These are phyloP conservation scores for Solanum hybrid DNA, from an alignment of 305 asterid species.

Conservation along the genomic window DNA sequence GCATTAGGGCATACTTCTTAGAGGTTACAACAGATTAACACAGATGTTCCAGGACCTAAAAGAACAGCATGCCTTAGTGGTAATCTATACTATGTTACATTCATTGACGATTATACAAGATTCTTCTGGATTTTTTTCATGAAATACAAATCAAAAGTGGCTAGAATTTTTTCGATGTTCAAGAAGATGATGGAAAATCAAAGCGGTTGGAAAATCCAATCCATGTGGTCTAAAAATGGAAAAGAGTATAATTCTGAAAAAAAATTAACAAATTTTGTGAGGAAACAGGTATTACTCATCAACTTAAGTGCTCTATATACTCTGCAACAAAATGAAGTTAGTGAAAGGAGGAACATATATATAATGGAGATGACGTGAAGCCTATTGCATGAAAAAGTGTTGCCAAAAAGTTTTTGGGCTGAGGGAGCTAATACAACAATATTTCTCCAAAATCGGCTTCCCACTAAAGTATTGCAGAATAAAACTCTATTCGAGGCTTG, in stretches of 20 bases:
- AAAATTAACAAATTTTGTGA: not conserved
- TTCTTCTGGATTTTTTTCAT: not conserved
- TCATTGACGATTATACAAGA: not conserved
- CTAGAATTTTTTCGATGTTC: not conserved
- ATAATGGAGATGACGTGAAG: not conserved
- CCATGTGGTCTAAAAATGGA: not conserved
- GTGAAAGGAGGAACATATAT: not conserved
- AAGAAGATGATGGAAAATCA: not conserved
- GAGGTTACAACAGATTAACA: not conserved
- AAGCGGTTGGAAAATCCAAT: not conserved
- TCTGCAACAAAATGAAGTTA: not conserved
- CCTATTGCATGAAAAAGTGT: not conserved
- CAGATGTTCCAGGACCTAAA: not conserved
- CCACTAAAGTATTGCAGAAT: too few species aligned
- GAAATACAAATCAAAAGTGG: slow-evolving; percentile 4
- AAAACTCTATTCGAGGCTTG: too few species aligned
- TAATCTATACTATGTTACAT: not conserved
- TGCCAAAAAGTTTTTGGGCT: not conserved
- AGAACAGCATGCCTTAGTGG: not conserved
- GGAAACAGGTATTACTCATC: not conserved
- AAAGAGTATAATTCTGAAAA: slow-evolving; percentile 2
- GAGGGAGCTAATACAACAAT: too few species aligned
- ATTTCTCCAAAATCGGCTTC: too few species aligned
- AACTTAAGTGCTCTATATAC: not conserved
- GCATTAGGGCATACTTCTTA: not conserved